Base-by-base conservation (phyloP, 768 basidiomycete genomes). In the Russula vinacea region DNA sequence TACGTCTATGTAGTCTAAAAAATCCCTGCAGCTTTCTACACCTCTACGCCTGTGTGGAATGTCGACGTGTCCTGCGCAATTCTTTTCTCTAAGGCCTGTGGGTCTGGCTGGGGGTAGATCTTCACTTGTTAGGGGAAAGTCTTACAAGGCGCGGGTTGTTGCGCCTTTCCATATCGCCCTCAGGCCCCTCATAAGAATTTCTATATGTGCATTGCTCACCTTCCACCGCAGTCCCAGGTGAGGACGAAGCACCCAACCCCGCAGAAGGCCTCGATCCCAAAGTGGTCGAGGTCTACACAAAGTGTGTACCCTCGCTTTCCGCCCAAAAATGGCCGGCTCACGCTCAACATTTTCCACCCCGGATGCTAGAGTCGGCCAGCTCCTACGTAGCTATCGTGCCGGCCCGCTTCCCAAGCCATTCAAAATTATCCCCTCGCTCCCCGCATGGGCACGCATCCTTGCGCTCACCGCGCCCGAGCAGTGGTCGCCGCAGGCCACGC, bases 371-470 rank as follows among this genome's bases (percentile, higher is more conserved):
- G 83, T 98, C 59, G 97, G 94, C 19, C 76, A 83, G 64, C 85
- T 95, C 65, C 83, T 99, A 37, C 87, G 83, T 49, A 86, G 87
- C 61, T 98, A 99, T 79, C 92, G 90, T 70, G 94, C 94, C 16
- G 95, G 95, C 0, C 87, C 94, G 1, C 82, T 99, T 1, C 97
- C 97, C 35, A 98, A 98, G 77, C 81, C 94, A 3, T 95, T 99
- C 85, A 99, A 99, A 80, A 90, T 99, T 66, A 90, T 99, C 52
- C 97, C 97, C 24, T 90, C 95, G 13, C 85, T 98, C 29, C 90
- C 93, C 3, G 88, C 91, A 65, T 99, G 97, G 97, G 94, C 95
- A 11, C 90, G 94, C 54, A 87, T 98, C 67, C 84, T 99, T 50
- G 92, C 95, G 32, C 83, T 98, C 51, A 98, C 97, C 16, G 82